phyloP scores from a whole-genome alignment of 176 grass and related monocot species.

The Typha latifolia region DNA sequence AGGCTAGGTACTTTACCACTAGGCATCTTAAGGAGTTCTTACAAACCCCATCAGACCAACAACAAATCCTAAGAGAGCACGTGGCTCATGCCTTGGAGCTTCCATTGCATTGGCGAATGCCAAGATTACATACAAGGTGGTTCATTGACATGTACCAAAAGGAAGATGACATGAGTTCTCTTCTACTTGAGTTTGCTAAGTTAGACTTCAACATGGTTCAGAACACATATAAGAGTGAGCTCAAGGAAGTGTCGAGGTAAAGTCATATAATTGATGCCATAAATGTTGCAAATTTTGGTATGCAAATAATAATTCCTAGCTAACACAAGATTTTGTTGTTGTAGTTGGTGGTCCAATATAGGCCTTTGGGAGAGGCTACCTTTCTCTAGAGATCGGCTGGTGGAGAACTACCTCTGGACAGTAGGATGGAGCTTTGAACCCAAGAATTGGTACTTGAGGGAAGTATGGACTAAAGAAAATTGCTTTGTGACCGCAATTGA shows the following conservation, averaged over 20 bases:
- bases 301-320: neutral
- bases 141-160: conserved; percentile 22
- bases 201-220: conserved; percentile 32
- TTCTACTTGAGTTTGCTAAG: conserved; percentile 20
- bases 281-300: neutral
- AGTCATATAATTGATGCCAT: neutral
- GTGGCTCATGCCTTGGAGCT: conserved; percentile 14
- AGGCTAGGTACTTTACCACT: conserved; percentile 16
- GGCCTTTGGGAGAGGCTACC: conserved; percentile 14
- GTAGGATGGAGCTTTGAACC: conserved; percentile 9
- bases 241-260: conserved; percentile 21
- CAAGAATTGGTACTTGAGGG: neutral
- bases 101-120: conserved; percentile 25
- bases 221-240: conserved; percentile 12
- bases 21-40: conserved; percentile 17
- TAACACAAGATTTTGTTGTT: neutral
- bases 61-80: conserved; percentile 12
- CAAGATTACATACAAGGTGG: conserved; percentile 13
- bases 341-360: conserved; percentile 24
- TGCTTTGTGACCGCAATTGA: conserved; percentile 7
- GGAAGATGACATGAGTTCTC: neutral
- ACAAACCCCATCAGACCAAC: neutral
- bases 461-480: neutral
- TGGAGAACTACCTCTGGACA: conserved; percentile 12
- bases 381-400: conserved; percentile 12